Evolutionary conservation across 2,329 filamentous ascomycete species (phyloP), one percentile per base, ranked within the genome.

Genomic region (Ophiostoma novo-ulmi): DNA sequence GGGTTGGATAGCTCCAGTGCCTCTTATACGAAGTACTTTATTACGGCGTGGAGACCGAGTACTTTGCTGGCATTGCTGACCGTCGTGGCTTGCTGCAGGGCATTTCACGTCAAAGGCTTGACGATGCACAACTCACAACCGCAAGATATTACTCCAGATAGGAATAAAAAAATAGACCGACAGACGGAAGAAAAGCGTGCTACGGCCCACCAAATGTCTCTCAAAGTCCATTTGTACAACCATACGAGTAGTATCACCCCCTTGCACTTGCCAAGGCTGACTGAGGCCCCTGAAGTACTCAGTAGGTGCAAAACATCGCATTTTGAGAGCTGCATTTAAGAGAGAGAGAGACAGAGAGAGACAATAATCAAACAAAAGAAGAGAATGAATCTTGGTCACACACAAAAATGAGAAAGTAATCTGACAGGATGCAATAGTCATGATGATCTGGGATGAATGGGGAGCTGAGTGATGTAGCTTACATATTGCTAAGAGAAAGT

Each of bases 241-340:
- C 11, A 39, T 39, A 17, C 14, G 44, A 48, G 22, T 31, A 22
- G 52, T 26, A 58, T 26, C 7, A 58, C 52, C n/a, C 52, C 52
- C 17, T 58, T 58, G 52, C 52, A 17, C 52, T 58, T 26, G 52
- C 52, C 52, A 58, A 58, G 52, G 52, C 52, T 58, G 52, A 26
- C 22, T 13, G 39, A 11, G 10, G n/a, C 52, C 52, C 52, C 52
- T 58, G 52, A 58, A 44, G 20, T 55, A 10, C 5, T 1, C 48
- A 22, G 52, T 58, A 58, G 52, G n/a, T 10, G 52, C 44, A 48
- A 48, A 48, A 48, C 20, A 20, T 20, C 7, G 44, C 17, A n/a
- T 20, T 48, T 7, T 48, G n/a, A 48, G 44, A 48, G 44, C 20
- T 2, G 17, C 6, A 3, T n/a, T 4, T 20, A 1, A 20, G 17